phyloP scores from a whole-genome alignment of 805 yeast species.

The Zygotorulaspora sp. region DNA sequence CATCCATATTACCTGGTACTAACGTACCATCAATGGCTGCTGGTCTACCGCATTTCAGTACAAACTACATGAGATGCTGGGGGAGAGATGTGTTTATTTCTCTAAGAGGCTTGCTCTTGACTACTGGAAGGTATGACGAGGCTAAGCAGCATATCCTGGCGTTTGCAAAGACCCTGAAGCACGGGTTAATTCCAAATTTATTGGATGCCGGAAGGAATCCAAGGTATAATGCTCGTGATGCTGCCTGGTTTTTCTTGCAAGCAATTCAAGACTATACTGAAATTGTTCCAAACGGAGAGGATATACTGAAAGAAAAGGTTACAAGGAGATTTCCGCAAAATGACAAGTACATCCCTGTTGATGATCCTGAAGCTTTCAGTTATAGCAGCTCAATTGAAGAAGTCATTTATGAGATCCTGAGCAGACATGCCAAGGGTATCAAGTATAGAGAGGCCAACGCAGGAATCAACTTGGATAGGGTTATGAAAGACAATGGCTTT shows the following conservation, averaged over 20 bases:
- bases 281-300: slow-evolving; percentile 62
- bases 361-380: slow-evolving; percentile 72
- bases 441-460: slow-evolving; percentile 93
- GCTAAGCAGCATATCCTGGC: slow-evolving; percentile 79
- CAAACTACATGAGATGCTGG: slow-evolving; percentile 95
- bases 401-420: slow-evolving; percentile 71
- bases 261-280: slow-evolving; percentile 78
- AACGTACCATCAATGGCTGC: slow-evolving; percentile 82
- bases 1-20: slow-evolving; percentile 66
- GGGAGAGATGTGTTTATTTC: slow-evolving; percentile 94
- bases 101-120: slow-evolving; percentile 71
- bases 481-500: slow-evolving; percentile 90
- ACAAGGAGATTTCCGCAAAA: slow-evolving; percentile 84
- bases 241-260: slow-evolving; percentile 91
- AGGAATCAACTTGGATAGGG: slow-evolving; percentile 80
- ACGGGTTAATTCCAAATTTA: slow-evolving; percentile 90
- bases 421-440: slow-evolving; percentile 87
- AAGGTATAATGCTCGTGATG: slow-evolving; percentile 93
- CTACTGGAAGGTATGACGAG: slow-evolving; percentile 71
- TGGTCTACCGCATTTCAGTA: slow-evolving; percentile 91
- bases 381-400: slow-evolving; percentile 69
- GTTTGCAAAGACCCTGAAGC: slow-evolving; percentile 87
- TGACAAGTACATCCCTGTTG: slow-evolving; percentile 66
- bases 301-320: slow-evolving; percentile 65
- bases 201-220: slow-evolving; percentile 93